A percentile compares a stretch with the other conserved stretches of the same genome.
phyloP scores from a whole-genome alignment of 2,329 filamentous ascomycete species.

The Colletotrichum nymphaeae region DNA sequence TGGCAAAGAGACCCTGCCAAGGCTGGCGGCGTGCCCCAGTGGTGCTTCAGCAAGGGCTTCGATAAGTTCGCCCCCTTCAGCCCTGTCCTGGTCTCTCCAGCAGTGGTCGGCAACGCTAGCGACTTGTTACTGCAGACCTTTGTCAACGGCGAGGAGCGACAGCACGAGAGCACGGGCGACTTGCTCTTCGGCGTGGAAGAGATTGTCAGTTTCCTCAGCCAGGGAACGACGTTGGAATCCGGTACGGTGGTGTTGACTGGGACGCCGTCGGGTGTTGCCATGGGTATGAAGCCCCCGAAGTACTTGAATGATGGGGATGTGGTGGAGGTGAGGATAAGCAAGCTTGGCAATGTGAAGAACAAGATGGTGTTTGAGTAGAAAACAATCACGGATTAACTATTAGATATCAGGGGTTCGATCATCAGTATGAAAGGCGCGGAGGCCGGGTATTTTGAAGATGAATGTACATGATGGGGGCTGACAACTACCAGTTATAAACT shows the following conservation, averaged over 20 bases:
- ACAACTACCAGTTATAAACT: slow-evolving; percentile 39
- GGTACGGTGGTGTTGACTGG: slow-evolving; percentile 64
- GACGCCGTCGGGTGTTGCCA: slow-evolving; percentile 59
- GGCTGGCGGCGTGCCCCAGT: slow-evolving; percentile 56
- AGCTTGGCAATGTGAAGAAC: slow-evolving; percentile 47
- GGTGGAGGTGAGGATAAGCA: slow-evolving; percentile 55
- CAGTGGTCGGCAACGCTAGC: slow-evolving; percentile 43
- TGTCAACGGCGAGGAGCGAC: slow-evolving; percentile 63
- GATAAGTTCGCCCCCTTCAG: slow-evolving; percentile 68
- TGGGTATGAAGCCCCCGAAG: slow-evolving; percentile 56
- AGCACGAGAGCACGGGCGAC: slow-evolving; percentile 59
- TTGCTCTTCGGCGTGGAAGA: slow-evolving; percentile 61
- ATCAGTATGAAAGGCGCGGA: background rate
- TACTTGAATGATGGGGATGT: slow-evolving; percentile 56
- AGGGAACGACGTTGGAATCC: slow-evolving; percentile 60
- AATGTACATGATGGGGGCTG: background rate
- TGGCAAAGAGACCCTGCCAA: slow-evolving; percentile 62
- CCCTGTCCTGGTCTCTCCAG: slow-evolving; percentile 53
- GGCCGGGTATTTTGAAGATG: background rate
- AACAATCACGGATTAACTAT: background rate
- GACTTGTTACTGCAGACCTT: slow-evolving; percentile 47
- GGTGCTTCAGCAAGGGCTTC: slow-evolving; percentile 66
- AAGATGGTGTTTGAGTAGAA: slow-evolving; percentile 50
- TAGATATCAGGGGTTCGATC: background rate
- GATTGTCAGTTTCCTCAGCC: slow-evolving; percentile 59